These are phyloP conservation scores for Trichosanthes cucumerina DNA, from an alignment of 306 rosid genomes.

Conservation along the genomic window DNA sequence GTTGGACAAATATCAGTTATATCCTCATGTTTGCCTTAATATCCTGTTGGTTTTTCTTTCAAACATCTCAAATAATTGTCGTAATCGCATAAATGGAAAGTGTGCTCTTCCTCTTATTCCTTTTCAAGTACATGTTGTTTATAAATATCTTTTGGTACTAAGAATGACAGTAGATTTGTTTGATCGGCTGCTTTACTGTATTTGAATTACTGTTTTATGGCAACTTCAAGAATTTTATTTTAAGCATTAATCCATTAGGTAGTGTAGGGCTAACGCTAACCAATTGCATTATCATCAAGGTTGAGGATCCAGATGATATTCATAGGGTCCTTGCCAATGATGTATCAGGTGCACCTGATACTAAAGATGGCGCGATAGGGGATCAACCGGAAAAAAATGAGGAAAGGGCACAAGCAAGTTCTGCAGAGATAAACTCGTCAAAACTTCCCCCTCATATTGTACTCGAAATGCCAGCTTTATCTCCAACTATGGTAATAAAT, in stretches of 20 bases:
- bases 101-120: neutral
- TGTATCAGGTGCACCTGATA: constrained; percentile 28
- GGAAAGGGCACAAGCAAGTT: constrained; percentile 43
- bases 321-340: constrained; percentile 57
- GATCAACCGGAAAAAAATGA: constrained; percentile 30
- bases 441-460: constrained; percentile 77
- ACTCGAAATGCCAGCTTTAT: constrained; percentile 88
- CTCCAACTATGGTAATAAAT: constrained; percentile 86
- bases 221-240: neutral
- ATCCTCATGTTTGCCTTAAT: neutral
- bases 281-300: constrained; percentile 43
- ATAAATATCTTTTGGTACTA: neutral
- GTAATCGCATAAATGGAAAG: neutral
- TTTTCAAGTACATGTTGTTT: neutral
- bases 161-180: constrained; percentile 15
- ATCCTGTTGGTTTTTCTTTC: neutral
- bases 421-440: constrained; percentile 36
- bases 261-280: constrained; percentile 25
- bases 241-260: neutral
- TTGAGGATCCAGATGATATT: constrained; percentile 75
- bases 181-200: neutral
- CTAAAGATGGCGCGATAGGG: constrained; percentile 31
- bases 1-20: neutral
- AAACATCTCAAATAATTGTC: neutral
- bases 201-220: neutral